Conservation (phyloP, 2,329 filamentous ascomycete species). For the Epichloe hybrida region DNA sequence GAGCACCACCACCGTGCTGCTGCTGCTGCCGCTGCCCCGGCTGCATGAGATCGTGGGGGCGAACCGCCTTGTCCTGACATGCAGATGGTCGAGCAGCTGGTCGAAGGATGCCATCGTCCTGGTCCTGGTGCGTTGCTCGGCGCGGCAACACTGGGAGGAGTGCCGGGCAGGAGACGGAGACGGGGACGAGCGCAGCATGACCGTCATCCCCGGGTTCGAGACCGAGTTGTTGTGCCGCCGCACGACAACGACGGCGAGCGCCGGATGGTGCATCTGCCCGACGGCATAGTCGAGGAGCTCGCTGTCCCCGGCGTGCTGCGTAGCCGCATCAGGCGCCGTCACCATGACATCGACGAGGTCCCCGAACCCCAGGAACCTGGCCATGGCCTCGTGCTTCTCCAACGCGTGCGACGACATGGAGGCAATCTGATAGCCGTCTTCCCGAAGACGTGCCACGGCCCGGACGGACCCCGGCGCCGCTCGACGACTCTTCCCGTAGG, state of each 20-base stretch:
- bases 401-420: not conserved
- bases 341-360: not conserved
- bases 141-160: not conserved
- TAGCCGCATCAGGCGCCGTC: not conserved
- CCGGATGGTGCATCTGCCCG: not conserved
- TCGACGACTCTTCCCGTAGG: not conserved
- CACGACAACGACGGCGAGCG: not conserved
- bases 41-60: not conserved
- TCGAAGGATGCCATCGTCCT: not conserved
- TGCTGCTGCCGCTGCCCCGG: too few relatives aligned
- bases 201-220: not conserved
- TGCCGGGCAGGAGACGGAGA: not conserved
- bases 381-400: not conserved
- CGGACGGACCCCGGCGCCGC: not conserved
- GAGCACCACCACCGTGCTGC: not conserved
- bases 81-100: not conserved
- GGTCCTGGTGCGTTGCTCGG: not conserved
- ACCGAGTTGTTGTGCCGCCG: not conserved
- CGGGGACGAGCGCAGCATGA: not conserved
- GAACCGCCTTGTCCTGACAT: not conserved
- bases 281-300: not conserved
- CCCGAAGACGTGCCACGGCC: not conserved
- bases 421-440: not conserved
- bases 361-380: not conserved
- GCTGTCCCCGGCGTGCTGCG: not conserved